Percentiles rank a stretch among this genome's conserved stretches.
phyloP scores from a whole-genome alignment of 202 grass and related monocot genomes.

The Schoenoplectus tabernaemontani region DNA sequence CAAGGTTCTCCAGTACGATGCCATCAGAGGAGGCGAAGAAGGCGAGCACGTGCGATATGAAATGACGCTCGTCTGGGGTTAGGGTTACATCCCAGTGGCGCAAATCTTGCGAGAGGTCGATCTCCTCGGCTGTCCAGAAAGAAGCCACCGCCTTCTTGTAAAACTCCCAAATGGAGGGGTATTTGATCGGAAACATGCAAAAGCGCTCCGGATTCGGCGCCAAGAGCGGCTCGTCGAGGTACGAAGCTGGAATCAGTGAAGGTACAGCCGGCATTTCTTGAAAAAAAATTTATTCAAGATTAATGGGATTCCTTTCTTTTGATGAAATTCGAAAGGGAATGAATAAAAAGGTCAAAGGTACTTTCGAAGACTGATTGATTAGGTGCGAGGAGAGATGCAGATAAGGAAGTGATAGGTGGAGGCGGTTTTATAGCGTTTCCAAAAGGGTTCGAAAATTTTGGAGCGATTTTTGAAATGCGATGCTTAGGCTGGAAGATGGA shows the following conservation, averaged over 20 bases:
- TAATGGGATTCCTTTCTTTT: too few species aligned
- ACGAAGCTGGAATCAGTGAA: conserved; percentile 27
- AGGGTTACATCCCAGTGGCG: conserved; percentile 57
- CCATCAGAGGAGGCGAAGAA: conserved; percentile 92
- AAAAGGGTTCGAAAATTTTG: conserved; percentile 19
- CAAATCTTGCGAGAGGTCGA: conserved; percentile 57
- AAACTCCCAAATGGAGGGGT: conserved; percentile 73
- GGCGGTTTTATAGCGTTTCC: conserved; percentile 29
- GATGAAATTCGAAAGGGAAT: not conserved
- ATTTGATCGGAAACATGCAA: conserved; percentile 77
- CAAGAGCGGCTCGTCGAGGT: conserved; percentile 65
- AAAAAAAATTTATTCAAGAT: too few species aligned
- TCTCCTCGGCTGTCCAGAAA: conserved; percentile 78
- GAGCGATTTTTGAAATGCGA: conserved; percentile 26
- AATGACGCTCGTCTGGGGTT: conserved; percentile 52
- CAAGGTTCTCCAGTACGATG: conserved; percentile 86
- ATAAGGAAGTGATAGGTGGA: not conserved
- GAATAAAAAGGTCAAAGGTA: not conserved
- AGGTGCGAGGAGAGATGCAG: not conserved
- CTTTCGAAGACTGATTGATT: not conserved
- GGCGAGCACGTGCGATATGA: conserved; percentile 78
- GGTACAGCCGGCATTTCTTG: conserved; percentile 57
- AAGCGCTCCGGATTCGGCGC: conserved; percentile 62
- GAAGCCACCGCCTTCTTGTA: conserved; percentile 83
- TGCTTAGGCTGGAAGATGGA: conserved; percentile 32